Base-by-base conservation (phyloP, 164 flowering plant species). In the Liriodendron chinense region DNA sequence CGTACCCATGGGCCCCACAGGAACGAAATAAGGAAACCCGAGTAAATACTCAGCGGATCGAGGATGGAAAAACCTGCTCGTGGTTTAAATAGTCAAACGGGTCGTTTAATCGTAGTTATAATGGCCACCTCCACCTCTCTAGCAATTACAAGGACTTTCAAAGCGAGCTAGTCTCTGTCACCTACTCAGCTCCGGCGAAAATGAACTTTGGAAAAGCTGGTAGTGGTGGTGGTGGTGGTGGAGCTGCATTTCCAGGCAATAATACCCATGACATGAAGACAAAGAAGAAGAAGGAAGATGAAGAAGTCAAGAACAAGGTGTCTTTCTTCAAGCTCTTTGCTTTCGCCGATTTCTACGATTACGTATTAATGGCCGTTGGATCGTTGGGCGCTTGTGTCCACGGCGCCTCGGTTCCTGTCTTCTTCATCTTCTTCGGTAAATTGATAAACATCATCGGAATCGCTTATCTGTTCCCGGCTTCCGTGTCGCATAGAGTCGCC, bases 361-460 rank as follows among this genome's bases (percentile, higher is more conserved):
- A 78, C 66, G 77, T 93, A 9, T 78, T 96, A 7, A 96, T 94
- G 99, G 77, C 75, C 10, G 14, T 93, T 12, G 99, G 99, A 10
- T 87, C 96, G 0, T 47, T 94, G 12, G 96, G 97, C 1, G 98
- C 98, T 0, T 84, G 88, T 62, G 56, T 90, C 63, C 99, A 96
- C 78, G 99, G 98, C 2, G 98, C 91, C 21, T 93, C 99, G 0
- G 97, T 96, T 0, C 99, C 98, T 1, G 92, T 96, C 1, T 96
- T 96, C 90, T 94, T 96, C 62, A 89, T 92, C 67, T 93, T 90
- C 90, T 96, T 96, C 49, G 98, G 98, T 0, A 89, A 96, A 76
- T 70, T 94, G 70, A 93, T 96, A 1, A 89, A 96, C 74, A 71
- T 94, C 69, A 85, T 92, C 26, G 99, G 98, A 7, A 18, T 87